Conservation (phyloP, 768 basidiomycete genomes). For the Hortiboletus campestris region DNA sequence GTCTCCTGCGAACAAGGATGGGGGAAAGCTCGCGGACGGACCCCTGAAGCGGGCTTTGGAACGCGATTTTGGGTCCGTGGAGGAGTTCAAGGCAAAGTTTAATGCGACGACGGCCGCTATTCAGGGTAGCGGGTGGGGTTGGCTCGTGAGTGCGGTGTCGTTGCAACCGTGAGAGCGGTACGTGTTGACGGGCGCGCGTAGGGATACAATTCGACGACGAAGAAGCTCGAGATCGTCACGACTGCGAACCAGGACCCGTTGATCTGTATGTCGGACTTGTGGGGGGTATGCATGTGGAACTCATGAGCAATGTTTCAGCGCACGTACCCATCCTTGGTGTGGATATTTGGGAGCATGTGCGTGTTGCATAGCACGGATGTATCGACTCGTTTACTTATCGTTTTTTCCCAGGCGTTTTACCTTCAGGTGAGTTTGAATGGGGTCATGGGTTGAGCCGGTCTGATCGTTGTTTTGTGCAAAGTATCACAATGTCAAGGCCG, state of each 20-base stretch:
- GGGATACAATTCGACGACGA: slow-evolving; percentile 66
- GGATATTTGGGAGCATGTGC: slow-evolving; percentile 94
- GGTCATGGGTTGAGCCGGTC: not conserved
- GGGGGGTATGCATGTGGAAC: not conserved
- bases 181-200: slow-evolving; percentile 24
- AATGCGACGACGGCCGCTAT: slow-evolving; percentile 88
- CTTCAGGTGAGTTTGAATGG: slow-evolving; percentile 24
- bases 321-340: slow-evolving; percentile 92
- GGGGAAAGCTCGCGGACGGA: slow-evolving; percentile 64
- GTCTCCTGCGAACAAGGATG: slow-evolving; percentile 63
- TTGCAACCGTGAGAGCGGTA: not conserved
- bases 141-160: slow-evolving; percentile 65
- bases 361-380: slow-evolving; percentile 31
- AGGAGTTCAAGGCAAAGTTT: slow-evolving; percentile 80
- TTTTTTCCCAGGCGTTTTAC: slow-evolving; percentile 61
- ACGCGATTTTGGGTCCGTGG: slow-evolving; percentile 83
- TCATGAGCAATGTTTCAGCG: slow-evolving; percentile 40
- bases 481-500: slow-evolving; percentile 92
- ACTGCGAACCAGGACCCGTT: slow-evolving; percentile 97
- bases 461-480: slow-evolving; percentile 35
- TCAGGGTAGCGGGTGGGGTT: slow-evolving; percentile 98
- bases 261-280: slow-evolving; percentile 41
- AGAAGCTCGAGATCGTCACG: slow-evolving; percentile 86
- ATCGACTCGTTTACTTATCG: not conserved
- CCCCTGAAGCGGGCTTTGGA: slow-evolving; percentile 74